These are phyloP conservation scores for Rhizopogon vesiculosus DNA, from an alignment of 768 basidiomycete genomes.

Conservation along the genomic window DNA sequence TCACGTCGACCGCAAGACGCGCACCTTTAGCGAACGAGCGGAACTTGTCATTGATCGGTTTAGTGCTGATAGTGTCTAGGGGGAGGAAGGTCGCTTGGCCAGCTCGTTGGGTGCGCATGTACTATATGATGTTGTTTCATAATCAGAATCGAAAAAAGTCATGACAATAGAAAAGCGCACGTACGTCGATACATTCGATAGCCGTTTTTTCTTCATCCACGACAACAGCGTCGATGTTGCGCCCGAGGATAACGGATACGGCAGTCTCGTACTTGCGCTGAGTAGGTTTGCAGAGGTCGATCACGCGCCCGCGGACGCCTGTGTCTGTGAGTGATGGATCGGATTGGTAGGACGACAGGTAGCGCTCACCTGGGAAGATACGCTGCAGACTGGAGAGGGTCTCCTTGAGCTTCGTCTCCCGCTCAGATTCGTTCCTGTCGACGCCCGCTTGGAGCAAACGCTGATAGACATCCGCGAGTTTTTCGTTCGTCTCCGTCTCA, in stretches of 20 bases:
- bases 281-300: conserved; percentile 94
- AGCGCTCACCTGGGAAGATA: conserved; percentile 73
- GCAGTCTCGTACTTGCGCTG: conserved; percentile 90
- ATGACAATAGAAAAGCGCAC: conserved; percentile 7
- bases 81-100: conserved; percentile 98
- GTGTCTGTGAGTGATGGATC: not conserved
- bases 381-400: conserved; percentile 78
- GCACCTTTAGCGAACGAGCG: conserved; percentile 88
- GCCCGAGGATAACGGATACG: conserved; percentile 86
- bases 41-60: conserved; percentile 91
- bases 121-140: conserved; percentile 39
- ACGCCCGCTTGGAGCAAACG: conserved; percentile 89
- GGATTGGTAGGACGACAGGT: not conserved
- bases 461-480: conserved; percentile 74
- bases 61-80: conserved; percentile 94
- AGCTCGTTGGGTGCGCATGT: conserved; percentile 90
- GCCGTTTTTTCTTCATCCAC: conserved; percentile 97
- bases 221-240: conserved; percentile 93
- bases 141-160: not conserved
- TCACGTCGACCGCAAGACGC: conserved; percentile 80
- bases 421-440: conserved; percentile 82
- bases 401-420: conserved; percentile 81
- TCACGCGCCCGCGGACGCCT: conserved; percentile 91
- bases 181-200: conserved; percentile 94
- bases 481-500: conserved; percentile 90